A percentile compares a stretch with the other conserved stretches of the same genome.
Conservation (phyloP, 305 asterid species). For the Fraxinus angustifolia region DNA sequence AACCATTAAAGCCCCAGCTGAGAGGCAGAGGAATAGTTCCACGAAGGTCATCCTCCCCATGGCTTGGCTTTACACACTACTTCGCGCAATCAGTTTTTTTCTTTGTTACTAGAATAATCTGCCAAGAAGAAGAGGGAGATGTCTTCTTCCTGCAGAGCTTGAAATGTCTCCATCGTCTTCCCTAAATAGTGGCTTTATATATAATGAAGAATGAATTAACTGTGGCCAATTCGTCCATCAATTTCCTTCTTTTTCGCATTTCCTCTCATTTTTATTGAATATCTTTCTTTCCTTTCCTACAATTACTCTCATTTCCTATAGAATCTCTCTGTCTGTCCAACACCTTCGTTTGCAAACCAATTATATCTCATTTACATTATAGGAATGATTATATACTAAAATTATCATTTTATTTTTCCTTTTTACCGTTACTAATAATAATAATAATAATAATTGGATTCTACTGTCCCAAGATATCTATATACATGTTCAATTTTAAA, state of each 20-base stretch:
- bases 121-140: slow-evolving; percentile 11
- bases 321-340: background rate
- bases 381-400: too few species aligned
- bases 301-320: background rate
- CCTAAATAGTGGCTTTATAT: background rate
- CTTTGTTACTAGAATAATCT: background rate
- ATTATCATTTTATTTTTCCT: too few species aligned
- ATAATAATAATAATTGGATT: too few species aligned
- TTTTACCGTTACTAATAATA: too few species aligned
- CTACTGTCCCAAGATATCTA: too few species aligned
- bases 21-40: slow-evolving; percentile 27
- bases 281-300: background rate
- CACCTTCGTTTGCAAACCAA: background rate
- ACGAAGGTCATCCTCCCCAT: slow-evolving; percentile 22
- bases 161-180: background rate
- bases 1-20: slow-evolving; percentile 15
- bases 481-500: too few species aligned
- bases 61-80: background rate
- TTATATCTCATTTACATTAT: too few species aligned
- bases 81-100: background rate
- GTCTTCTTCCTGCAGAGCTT: slow-evolving; percentile 22
- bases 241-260: background rate
- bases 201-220: background rate
- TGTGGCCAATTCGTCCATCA: background rate
- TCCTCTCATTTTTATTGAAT: background rate